Percentiles rank a stretch among this genome's conserved stretches.
Conservation (phyloP, 2,329 filamentous ascomycete species). For the Stachybotrys chlorohalonatus region DNA sequence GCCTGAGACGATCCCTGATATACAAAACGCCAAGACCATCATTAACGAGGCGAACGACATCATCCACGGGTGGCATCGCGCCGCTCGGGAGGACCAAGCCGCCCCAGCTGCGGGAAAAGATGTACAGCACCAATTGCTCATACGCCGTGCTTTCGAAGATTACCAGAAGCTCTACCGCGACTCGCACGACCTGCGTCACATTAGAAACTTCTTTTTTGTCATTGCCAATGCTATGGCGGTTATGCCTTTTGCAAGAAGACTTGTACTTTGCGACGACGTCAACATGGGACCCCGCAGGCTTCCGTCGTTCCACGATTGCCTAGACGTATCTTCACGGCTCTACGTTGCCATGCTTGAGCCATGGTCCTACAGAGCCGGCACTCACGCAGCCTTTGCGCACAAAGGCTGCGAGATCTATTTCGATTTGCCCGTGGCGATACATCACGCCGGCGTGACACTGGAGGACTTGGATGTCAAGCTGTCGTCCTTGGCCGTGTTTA, state of each 20-base stretch:
- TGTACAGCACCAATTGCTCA: not conserved
- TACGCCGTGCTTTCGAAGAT: not conserved
- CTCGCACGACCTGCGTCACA: not conserved
- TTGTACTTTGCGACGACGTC: not conserved
- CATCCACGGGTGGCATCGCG: not conserved
- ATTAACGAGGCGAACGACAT: not conserved
- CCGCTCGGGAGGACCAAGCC: not conserved
- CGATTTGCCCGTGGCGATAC: too few species aligned
- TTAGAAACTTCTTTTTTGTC: not conserved
- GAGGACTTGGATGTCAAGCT: too few species aligned
- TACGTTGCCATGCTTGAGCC: too few species aligned
- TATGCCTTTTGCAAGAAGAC: not conserved
- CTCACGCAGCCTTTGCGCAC: too few species aligned
- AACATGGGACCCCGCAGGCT: too few species aligned
- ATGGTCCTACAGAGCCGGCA: too few species aligned
- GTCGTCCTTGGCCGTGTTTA: too few species aligned
- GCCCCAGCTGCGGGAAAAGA: not conserved
- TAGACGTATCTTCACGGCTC: too few species aligned
- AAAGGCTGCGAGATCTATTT: too few species aligned
- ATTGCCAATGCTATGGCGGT: not conserved
- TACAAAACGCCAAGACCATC: not conserved
- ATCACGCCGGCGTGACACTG: too few species aligned
- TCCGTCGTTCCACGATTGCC: too few species aligned
- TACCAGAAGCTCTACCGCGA: not conserved
- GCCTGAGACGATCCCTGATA: not conserved